phyloP scores from a whole-genome alignment of 2,329 filamentous ascomycete genomes.

The Alternaria angustiovoidea region DNA sequence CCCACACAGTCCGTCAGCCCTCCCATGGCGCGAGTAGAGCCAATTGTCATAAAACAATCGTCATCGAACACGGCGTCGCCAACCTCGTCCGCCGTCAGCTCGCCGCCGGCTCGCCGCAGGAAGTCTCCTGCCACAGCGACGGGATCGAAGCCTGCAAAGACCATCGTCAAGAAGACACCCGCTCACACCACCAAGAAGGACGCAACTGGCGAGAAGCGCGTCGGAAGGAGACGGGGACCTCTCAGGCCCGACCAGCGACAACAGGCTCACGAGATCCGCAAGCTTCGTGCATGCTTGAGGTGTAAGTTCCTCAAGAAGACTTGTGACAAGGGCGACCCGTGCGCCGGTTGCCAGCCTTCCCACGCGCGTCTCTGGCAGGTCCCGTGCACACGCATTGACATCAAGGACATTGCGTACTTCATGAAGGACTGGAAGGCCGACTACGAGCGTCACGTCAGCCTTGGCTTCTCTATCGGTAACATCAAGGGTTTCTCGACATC shows the following conservation, averaged over 20 bases:
- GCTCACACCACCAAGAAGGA: constrained; percentile 78
- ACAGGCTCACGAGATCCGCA: constrained; percentile 95
- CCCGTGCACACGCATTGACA: constrained; percentile 95
- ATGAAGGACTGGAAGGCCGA: constrained; percentile 99
- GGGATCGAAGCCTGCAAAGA: constrained; percentile 77
- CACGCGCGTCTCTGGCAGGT: constrained; percentile 97
- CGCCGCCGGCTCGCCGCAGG: constrained; percentile 74
- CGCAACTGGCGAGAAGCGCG: constrained; percentile 81
- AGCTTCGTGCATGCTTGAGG: constrained; percentile 88
- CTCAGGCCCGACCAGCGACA: constrained; percentile 92
- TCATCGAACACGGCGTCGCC: constrained; percentile 67
- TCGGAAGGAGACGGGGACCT: constrained; percentile 88
- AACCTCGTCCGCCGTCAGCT: constrained; percentile 59
- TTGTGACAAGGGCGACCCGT: constrained; percentile 96
- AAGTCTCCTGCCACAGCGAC: constrained; percentile 75
- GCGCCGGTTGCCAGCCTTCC: constrained; percentile 92
- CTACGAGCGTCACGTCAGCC: constrained; percentile 87
- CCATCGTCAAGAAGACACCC: constrained; percentile 79
- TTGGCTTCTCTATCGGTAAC: constrained; percentile 90
- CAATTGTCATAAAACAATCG: constrained; percentile 73
- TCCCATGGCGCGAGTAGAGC: constrained; percentile 70
- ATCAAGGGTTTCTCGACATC: constrained; percentile 81
- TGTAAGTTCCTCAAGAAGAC: constrained; percentile 99
- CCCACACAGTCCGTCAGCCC: constrained; percentile 68
- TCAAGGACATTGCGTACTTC: constrained; percentile 98